Base-by-base conservation (phyloP, 106 monocot genomes). In the Acorus gramineus region DNA sequence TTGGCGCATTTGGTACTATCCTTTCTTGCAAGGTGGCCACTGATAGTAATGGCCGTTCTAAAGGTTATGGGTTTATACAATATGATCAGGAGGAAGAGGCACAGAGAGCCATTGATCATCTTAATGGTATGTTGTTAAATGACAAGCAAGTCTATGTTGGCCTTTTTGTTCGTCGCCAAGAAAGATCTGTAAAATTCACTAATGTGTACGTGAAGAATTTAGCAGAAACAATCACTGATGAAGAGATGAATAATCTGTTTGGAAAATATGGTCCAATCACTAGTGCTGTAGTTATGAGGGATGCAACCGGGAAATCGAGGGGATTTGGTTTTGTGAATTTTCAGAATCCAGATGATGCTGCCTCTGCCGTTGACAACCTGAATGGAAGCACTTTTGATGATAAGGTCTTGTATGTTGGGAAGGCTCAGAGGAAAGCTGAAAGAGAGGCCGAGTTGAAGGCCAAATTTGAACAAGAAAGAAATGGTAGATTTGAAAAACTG, bases 131-230 rank as follows among this genome's bases (percentile, higher is more conserved):
- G 75, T 3, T 80, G 13, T 12, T 80, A 4, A 81, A 85, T 66
- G 89, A 60, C 13, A 79, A 66, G 66, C 61, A 61, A 12, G 75
- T 89, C 4, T 82, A 70, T 67, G 89, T 85, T 66, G 77, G 82
- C 5, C 67, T 64, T 14, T 85, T 85, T 70, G 53, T 77, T 28
- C 71, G 72, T 7, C 71, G 75, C 10, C 74, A 77, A 11, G 80
- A 79, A 11, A 78, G 79, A 44, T 60, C 69, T 63, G 63, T 13
- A 12, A 85, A 89, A n/a, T 89, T 85, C 46, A 82, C 65, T 58
- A 85, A 79, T 77, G 73, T 89, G 2, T 89, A 69, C 74, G 56
- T 85, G 9, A 89, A 89, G 52, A 89, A 85, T 54, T 75, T 85
- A 6, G 69, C 79, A 6, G 79, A 73, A 66, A 47, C 59, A 47